Conservation (phyloP, 2,329 filamentous ascomycete genomes). For the Cytospora chrysosperma region DNA sequence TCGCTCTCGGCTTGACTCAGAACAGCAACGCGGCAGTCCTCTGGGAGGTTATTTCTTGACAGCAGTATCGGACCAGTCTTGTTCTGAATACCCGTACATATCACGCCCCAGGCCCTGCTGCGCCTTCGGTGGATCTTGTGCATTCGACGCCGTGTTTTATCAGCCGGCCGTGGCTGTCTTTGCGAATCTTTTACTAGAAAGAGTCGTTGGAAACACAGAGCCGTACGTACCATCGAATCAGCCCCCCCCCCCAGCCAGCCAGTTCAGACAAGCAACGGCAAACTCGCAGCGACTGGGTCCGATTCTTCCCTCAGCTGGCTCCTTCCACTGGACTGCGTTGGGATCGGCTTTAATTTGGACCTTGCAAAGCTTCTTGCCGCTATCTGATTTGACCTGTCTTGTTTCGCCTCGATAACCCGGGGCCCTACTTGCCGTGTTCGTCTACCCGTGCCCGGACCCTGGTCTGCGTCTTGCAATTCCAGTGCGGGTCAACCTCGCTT, state of each 20-base stretch:
- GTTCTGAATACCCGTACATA: slow-evolving; percentile 5
- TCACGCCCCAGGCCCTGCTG: neutral
- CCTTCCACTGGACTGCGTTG: slow-evolving; percentile 6
- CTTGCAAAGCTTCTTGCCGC: slow-evolving; percentile 7
- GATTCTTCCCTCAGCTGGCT: slow-evolving; percentile 14
- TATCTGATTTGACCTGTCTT: slow-evolving; percentile 12
- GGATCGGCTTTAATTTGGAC: slow-evolving; percentile 6
- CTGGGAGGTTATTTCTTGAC: neutral
- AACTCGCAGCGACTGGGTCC: slow-evolving; percentile 7
- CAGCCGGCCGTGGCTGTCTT: slow-evolving; percentile 8
- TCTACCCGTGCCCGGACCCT: slow-evolving; percentile 4
- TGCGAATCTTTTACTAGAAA: slow-evolving; percentile 12
- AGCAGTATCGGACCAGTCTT: slow-evolving; percentile 1
- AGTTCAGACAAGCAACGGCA: slow-evolving; percentile 17
- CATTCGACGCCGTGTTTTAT: slow-evolving; percentile 19
- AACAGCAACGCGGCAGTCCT: slow-evolving; percentile 1
- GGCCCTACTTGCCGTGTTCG: slow-evolving; percentile 9
- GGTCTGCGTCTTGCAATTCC: slow-evolving; percentile 20
- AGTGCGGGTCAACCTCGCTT: slow-evolving; percentile 21
- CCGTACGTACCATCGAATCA: slow-evolving; percentile 21
- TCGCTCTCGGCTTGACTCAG: slow-evolving; percentile 8
- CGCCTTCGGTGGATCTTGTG: slow-evolving; percentile 11
- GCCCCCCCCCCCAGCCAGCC: slow-evolving; percentile 17
- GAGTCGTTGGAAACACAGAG: slow-evolving; percentile 21
- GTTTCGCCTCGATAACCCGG: slow-evolving; percentile 23